Percentiles rank a stretch among this genome's conserved stretches.
Conservation (phyloP, 805 yeast species). For the Teunomyces atbi region DNA sequence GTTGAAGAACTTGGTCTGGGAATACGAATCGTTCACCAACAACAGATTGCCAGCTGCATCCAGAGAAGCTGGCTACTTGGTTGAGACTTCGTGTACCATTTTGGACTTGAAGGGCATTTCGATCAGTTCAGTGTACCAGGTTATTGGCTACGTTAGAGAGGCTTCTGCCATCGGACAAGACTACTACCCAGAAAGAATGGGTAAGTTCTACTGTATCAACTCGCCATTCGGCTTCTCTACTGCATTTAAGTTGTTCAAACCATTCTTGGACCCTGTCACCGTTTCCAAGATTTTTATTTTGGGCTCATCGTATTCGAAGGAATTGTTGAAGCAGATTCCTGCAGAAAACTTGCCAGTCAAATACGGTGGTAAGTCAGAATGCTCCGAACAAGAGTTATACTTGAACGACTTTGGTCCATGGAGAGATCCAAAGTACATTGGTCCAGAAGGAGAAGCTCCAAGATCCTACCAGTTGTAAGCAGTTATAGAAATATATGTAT, state of each 20-base stretch:
- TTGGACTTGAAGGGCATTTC: constrained; percentile 95
- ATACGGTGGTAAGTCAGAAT: constrained; percentile 81
- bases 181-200: constrained; percentile 99
- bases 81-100: constrained; percentile 96
- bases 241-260: constrained; percentile 87
- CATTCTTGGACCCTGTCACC: constrained; percentile 95
- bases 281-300: constrained; percentile 90
- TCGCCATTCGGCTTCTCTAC: constrained; percentile 98
- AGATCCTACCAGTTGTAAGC: constrained; percentile 21
- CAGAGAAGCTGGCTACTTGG: constrained; percentile 69
- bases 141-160: constrained; percentile 83
- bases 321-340: constrained; percentile 88
- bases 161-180: constrained; percentile 95
- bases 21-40: constrained; percentile 84
- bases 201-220: constrained; percentile 90
- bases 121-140: constrained; percentile 78
- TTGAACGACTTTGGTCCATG: constrained; percentile 95
- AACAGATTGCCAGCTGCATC: constrained; percentile 93
- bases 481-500: constrained; percentile 5
- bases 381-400: constrained; percentile 75
- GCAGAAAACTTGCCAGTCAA: constrained; percentile 86
- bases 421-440: constrained; percentile 86
- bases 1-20: constrained; percentile 96
- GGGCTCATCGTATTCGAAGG: constrained; percentile 75
- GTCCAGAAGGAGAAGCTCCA: constrained; percentile 96